phyloP scores from a whole-genome alignment of 495 filamentous ascomycete genomes.

The Aspergillus funiculosus region DNA sequence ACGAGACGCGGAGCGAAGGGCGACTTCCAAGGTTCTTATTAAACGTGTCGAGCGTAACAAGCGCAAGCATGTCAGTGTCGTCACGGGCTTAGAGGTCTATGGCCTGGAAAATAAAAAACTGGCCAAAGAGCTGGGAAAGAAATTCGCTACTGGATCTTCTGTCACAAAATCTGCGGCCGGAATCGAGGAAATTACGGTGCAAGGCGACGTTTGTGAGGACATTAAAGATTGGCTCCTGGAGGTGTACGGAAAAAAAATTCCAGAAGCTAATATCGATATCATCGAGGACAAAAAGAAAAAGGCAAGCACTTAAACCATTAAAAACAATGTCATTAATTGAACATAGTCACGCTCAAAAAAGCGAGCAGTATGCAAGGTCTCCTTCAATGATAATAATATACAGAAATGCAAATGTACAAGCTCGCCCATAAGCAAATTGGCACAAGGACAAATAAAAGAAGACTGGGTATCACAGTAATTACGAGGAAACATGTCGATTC shows the following conservation, averaged over 20 bases:
- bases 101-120: conserved; percentile 91
- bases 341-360: too few relatives aligned
- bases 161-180: conserved; percentile 85
- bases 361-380: too few relatives aligned
- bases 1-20: conserved; percentile 69
- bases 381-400: background rate
- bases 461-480: background rate
- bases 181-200: conserved; percentile 94
- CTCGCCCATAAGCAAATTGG: too few relatives aligned
- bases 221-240: conserved; percentile 86
- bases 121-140: conserved; percentile 43
- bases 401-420: background rate
- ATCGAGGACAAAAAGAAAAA: conserved; percentile 91
- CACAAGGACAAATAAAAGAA: background rate
- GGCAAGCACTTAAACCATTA: conserved; percentile 25
- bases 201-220: conserved; percentile 94
- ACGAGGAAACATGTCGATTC: conserved; percentile 3
- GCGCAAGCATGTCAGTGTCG: conserved; percentile 87
- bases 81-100: conserved; percentile 83
- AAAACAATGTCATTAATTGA: conserved; percentile 31
- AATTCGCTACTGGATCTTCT: conserved; percentile 81
- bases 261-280: conserved; percentile 89
- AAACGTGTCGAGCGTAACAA: conserved; percentile 98
- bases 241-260: conserved; percentile 71
- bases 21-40: conserved; percentile 75